Evolutionary conservation across 345 rosid genomes (phyloP).

Genomic region (Geranium rotundifolium): DNA sequence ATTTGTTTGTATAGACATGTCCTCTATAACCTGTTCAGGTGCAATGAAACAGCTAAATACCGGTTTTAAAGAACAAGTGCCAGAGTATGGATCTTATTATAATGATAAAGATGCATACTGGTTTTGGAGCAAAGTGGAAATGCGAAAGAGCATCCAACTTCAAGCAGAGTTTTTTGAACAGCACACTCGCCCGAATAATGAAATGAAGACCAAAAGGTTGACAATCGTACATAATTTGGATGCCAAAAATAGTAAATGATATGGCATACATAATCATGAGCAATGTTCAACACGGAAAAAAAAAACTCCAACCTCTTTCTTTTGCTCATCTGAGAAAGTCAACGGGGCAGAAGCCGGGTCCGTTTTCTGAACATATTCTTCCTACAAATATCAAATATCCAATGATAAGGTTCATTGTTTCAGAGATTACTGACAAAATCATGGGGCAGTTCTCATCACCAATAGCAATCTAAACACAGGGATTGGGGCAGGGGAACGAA

Average conservation of each 20-base stretch:
- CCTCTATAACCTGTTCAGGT: conserved; percentile 63
- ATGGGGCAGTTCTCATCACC: neutral
- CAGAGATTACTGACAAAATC: neutral
- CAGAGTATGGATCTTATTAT: neutral
- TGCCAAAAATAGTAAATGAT: neutral
- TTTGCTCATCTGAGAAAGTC: conserved; percentile 71
- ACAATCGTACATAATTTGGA: neutral
- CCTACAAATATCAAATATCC: conserved; percentile 34
- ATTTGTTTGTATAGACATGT: conserved; percentile 75
- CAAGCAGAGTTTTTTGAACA: conserved; percentile 75
- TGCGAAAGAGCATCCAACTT: conserved; percentile 97
- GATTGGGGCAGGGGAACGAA: conserved; percentile 1
- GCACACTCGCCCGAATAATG: conserved; percentile 44
- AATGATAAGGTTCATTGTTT: conserved; percentile 2
- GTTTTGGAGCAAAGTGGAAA: conserved; percentile 94
- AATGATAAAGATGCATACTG: conserved; percentile 42
- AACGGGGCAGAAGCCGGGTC: conserved; percentile 58
- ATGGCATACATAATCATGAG: neutral
- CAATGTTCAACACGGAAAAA: neutral
- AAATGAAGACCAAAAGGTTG: conserved; percentile 4
- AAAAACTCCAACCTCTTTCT: conserved; percentile 48
- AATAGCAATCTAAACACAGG: neutral
- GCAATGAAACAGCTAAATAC: conserved; percentile 3
- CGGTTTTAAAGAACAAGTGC: neutral
- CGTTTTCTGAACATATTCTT: conserved; percentile 61